phyloP scores from a whole-genome alignment of 345 rosid genomes.

The Clarkia xantiana region DNA sequence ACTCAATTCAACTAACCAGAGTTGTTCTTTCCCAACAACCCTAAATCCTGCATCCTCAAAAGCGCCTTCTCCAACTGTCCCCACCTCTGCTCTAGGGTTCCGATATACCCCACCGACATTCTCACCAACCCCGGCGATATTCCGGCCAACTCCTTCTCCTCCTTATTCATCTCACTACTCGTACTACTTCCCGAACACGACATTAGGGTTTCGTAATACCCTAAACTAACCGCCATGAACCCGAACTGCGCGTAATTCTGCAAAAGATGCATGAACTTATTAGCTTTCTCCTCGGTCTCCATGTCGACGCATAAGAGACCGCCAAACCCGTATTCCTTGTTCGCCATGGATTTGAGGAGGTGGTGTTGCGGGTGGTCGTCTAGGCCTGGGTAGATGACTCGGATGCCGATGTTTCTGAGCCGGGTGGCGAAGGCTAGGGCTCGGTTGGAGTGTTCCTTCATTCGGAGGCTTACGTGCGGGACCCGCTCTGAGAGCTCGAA shows the following conservation, averaged over 20 bases:
- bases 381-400: constrained; percentile 78
- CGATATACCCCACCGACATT: constrained; percentile 78
- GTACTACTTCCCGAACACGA: constrained; percentile 94
- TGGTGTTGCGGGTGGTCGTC: constrained; percentile 65
- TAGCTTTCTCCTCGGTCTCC: constrained; percentile 79
- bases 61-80: constrained; percentile 70
- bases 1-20: too few relatives aligned
- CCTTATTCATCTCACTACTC: constrained; percentile 57
- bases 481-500: constrained; percentile 74
- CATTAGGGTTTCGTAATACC: constrained; percentile 87
- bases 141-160: constrained; percentile 69
- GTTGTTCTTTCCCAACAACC: constrained; percentile 11
- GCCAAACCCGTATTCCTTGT: constrained; percentile 71
- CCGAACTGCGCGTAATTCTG: constrained; percentile 77
- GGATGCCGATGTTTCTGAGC: constrained; percentile 59
- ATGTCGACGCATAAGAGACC: constrained; percentile 72
- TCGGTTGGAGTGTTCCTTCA: constrained; percentile 74
- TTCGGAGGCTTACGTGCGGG: constrained; percentile 71
- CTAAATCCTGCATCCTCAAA: constrained; percentile 30
- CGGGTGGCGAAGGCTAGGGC: constrained; percentile 53
- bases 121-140: constrained; percentile 83
- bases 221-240: constrained; percentile 95
- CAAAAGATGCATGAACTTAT: constrained; percentile 54
- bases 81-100: constrained; percentile 92
- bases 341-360: constrained; percentile 43